Evolutionary conservation across 331 rosid genomes (phyloP).

Genomic region (Prunus yedoensis): DNA sequence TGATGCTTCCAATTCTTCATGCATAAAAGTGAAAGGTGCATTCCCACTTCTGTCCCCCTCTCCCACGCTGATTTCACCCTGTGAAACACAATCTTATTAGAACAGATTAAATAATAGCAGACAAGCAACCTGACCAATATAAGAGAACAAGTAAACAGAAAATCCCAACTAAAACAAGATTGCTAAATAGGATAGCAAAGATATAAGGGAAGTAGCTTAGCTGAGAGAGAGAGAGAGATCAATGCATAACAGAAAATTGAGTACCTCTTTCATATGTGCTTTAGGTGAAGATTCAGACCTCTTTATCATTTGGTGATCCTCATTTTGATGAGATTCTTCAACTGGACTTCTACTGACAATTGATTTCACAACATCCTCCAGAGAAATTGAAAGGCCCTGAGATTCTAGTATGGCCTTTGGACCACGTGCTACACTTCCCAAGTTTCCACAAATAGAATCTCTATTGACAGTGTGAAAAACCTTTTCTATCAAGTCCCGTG

Average conservation of each 20-base stretch:
- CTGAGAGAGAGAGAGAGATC: neutral
- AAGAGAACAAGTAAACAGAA: neutral
- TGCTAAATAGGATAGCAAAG: neutral
- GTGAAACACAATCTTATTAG: conserved; percentile 29
- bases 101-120: neutral
- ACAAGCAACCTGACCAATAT: neutral
- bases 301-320: conserved; percentile 32
- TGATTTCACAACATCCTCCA: conserved; percentile 14
- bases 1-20: conserved; percentile 25
- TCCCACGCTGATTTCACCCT: conserved; percentile 40
- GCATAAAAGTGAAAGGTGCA: conserved; percentile 21
- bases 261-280: conserved; percentile 54
- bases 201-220: neutral
- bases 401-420: conserved; percentile 31
- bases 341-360: conserved; percentile 14
- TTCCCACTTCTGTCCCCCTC: conserved; percentile 28
- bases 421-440: conserved; percentile 34
- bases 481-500: conserved; percentile 37
- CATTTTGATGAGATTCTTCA: conserved; percentile 31
- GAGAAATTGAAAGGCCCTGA: conserved; percentile 11
- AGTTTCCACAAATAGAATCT: conserved; percentile 25
- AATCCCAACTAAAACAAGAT: neutral
- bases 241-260: conserved; percentile 10
- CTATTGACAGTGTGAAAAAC: conserved; percentile 24
- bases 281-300: conserved; percentile 34